Percentiles rank a stretch among this genome's conserved stretches.
These are phyloP conservation scores for Eucalyptus regnans DNA, from an alignment of 345 rosid species.

Conservation along the genomic window DNA sequence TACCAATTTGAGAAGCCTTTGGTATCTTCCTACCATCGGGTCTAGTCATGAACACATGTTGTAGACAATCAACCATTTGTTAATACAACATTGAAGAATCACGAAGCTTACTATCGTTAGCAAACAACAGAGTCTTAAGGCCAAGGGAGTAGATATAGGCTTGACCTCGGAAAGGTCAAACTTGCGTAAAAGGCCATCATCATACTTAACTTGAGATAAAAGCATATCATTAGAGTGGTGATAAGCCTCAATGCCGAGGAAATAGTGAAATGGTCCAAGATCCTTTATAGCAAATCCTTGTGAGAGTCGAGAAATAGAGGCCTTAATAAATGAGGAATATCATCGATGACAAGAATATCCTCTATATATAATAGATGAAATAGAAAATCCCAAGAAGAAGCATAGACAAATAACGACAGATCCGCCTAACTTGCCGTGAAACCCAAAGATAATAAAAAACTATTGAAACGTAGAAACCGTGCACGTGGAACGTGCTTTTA, in stretches of 20 bases:
- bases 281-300: not conserved
- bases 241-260: not conserved
- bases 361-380: not conserved
- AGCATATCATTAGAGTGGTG: not conserved
- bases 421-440: rapidly evolving
- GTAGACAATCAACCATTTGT: not conserved
- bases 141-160: not conserved
- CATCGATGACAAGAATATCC: not conserved
- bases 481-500: not conserved
- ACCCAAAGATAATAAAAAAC: not conserved
- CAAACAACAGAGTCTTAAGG: not conserved
- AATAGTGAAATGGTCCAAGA: not conserved
- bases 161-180: too few relatives aligned
- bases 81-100: not conserved
- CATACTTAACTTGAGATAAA: not conserved
- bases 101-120: not conserved
- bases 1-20: not conserved
- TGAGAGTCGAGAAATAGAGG: not conserved
- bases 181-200: not conserved
- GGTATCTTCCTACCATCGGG: not conserved
- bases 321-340: not conserved
- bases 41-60: not conserved
- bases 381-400: not conserved
- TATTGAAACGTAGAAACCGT: not conserved
- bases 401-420: not conserved